Percentiles rank a stretch among this genome's conserved stretches.
These are phyloP conservation scores for Crithidia brevicula DNA, from an alignment of 208 protist species.

Conservation along the genomic window DNA sequence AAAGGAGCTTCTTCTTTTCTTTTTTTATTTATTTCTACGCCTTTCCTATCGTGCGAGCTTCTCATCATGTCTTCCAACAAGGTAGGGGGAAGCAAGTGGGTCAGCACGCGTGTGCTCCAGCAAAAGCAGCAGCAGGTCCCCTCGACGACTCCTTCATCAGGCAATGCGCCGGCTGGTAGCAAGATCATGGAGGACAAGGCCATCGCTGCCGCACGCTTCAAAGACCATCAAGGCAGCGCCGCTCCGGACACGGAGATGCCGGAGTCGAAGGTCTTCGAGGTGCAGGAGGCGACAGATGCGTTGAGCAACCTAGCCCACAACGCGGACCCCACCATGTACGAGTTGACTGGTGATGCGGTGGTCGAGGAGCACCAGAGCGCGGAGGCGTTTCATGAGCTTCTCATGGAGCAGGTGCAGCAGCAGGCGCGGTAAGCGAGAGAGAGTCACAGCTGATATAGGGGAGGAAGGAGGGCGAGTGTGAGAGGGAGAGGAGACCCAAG, in stretches of 20 bases:
- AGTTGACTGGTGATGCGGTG: constrained; percentile 36
- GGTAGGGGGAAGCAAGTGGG: constrained; percentile 32
- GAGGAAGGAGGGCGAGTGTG: background rate
- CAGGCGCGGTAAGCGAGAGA: constrained; percentile 12
- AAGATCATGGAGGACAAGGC: constrained; percentile 64
- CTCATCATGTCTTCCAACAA: constrained; percentile 18
- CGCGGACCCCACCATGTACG: constrained; percentile 34
- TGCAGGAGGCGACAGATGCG: constrained; percentile 81
- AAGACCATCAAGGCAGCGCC: constrained; percentile 34
- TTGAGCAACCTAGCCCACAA: constrained; percentile 87
- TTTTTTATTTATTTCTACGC: background rate
- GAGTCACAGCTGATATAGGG: too few relatives aligned
- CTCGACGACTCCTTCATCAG: constrained; percentile 15
- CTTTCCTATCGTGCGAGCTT: background rate
- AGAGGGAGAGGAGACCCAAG: background rate
- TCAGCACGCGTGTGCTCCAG: constrained; percentile 37
- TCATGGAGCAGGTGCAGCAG: constrained; percentile 44
- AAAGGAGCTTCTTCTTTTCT: background rate
- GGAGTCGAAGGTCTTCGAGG: constrained; percentile 66
- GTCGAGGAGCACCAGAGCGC: constrained; percentile 33
- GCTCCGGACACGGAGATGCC: constrained; percentile 44
- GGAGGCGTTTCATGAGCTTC: constrained; percentile 43
- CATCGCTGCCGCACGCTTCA: constrained; percentile 46
- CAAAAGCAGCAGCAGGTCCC: constrained; percentile 44
- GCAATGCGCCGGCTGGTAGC: constrained; percentile 24